A percentile compares a stretch with the other conserved stretches of the same genome.
These are phyloP conservation scores for Fusarium duplospermum DNA, from an alignment of 2,329 filamentous ascomycete genomes.

Conservation along the genomic window DNA sequence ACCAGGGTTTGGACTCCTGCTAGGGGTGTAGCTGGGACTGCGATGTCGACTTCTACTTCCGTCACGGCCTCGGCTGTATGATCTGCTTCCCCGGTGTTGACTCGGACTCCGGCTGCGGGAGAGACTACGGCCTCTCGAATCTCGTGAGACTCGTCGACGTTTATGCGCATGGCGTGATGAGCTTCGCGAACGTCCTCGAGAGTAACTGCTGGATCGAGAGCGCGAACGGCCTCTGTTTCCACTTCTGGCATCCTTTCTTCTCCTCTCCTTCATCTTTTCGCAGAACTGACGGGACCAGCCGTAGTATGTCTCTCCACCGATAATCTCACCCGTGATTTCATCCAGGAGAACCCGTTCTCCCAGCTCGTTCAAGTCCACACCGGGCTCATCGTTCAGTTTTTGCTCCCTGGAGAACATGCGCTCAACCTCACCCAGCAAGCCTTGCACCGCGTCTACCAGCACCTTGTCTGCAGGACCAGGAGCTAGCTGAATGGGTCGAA, in stretches of 20 bases:
- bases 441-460: slow-evolving; percentile 76
- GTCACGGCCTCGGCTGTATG: slow-evolving; percentile 43
- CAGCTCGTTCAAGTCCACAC: slow-evolving; percentile 77
- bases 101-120: slow-evolving; percentile 43
- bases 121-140: slow-evolving; percentile 37
- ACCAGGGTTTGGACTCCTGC: slow-evolving; percentile 44
- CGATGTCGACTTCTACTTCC: slow-evolving; percentile 31
- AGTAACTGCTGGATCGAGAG: slow-evolving; percentile 47
- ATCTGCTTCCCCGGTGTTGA: slow-evolving; percentile 48
- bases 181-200: slow-evolving; percentile 46
- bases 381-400: slow-evolving; percentile 58
- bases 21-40: slow-evolving; percentile 48
- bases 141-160: slow-evolving; percentile 43
- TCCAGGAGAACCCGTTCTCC: slow-evolving; percentile 76
- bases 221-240: slow-evolving; percentile 49
- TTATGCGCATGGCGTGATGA: slow-evolving; percentile 48
- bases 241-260: slow-evolving; percentile 45
- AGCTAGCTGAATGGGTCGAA: slow-evolving; percentile 78
- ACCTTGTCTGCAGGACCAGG: slow-evolving; percentile 74
- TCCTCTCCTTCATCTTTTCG: slow-evolving; percentile 78
- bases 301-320: slow-evolving; percentile 82
- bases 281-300: slow-evolving; percentile 88
- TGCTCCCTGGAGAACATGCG: slow-evolving; percentile 71
- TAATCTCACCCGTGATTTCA: slow-evolving; percentile 72
- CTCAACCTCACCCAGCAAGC: slow-evolving; percentile 76